Base-by-base conservation (phyloP, 345 rosid genomes). In the Sonneratia alba region DNA sequence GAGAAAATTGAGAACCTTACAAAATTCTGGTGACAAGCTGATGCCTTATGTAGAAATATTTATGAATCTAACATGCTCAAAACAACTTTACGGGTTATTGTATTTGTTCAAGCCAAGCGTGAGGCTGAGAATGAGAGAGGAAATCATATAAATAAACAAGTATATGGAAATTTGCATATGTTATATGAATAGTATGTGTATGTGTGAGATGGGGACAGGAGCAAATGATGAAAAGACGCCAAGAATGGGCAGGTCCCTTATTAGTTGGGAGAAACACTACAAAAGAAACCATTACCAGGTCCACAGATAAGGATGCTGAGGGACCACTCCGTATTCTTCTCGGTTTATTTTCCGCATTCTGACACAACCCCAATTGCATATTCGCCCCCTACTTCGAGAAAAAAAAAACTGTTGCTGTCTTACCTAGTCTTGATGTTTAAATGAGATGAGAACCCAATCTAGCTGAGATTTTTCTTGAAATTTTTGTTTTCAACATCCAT, bases 321-420 rank as follows among this genome's bases (percentile, higher is more conserved):
- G 82, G 83, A 71, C 81, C 78, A 74, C 80, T 15, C 57, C 70
- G 59, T 69, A 65, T 69, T 40, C 65, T 69, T 75, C 12, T 69
- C 57, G 32, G 74, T 62, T 57, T 69, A 79, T 79, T 70, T 57
- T 72, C 71, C 6, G 36, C n/a, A 66, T 22, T 74, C 75, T 70
- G 63, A 66, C 71, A 77, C 27, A 69, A 76, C 72, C 70, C 78
- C 64, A 36, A 55, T 45, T 10, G 81, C 79, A 78, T 75, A 78
- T 77, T 75, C 81, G 70, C 55, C 32, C 66, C 27, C 6, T 8
- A 2, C 38, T 13, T 62, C 19, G 32, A 62, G 19, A 34, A 15
- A 9, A 13, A 14, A 7, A 47, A 13, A 14, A 7, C 7, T 27
- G 11, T 22, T 57, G 63, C 12, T 57, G 63, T 57, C 63, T 57